Evolutionary conservation across 2,329 filamentous ascomycete species (phyloP).

Genomic region (Talaromyces sp.): DNA sequence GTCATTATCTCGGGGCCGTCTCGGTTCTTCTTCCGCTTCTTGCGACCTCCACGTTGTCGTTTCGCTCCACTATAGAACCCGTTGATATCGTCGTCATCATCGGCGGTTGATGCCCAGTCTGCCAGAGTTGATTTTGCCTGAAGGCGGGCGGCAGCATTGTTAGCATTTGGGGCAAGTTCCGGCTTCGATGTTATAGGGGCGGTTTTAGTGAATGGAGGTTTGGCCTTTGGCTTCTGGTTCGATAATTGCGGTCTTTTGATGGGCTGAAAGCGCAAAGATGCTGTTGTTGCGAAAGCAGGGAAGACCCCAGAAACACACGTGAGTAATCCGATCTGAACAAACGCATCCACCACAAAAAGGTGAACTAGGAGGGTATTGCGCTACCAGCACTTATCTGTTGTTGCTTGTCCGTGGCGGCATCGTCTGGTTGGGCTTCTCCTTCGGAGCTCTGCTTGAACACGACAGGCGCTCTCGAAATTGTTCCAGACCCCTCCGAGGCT

Average conservation of each 20-base stretch:
- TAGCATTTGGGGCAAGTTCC: conserved; percentile 15
- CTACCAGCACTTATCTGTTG: conserved; percentile 59
- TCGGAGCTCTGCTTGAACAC: conserved; percentile 58
- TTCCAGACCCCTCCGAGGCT: conserved; percentile 41
- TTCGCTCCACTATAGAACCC: conserved; percentile 61
- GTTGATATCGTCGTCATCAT: conserved; percentile 73
- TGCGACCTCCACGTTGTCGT: conserved; percentile 68
- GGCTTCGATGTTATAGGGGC: conserved; percentile 23
- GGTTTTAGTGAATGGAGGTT: conserved; percentile 53
- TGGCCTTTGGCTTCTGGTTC: conserved; percentile 56
- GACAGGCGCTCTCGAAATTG: conserved; percentile 72
- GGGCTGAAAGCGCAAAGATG: conserved; percentile 77
- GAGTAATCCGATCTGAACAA: conserved; percentile 36
- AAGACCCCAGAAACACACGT: conserved; percentile 35
- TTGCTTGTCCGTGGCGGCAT: conserved; percentile 56
- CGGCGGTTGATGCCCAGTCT: conserved; percentile 75
- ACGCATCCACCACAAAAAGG: conserved; percentile 17
- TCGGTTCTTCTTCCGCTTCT: conserved; percentile 70
- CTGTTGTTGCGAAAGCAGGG: conserved; percentile 29
- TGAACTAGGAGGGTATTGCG: conserved; percentile 28
- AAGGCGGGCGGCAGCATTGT: conserved; percentile 34
- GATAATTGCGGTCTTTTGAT: conserved; percentile 69
- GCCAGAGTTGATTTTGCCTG: conserved; percentile 64
- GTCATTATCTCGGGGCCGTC: conserved; percentile 50
- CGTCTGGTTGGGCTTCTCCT: conserved; percentile 43